Evolutionary conservation across 2,329 filamentous ascomycete genomes (phyloP).

Genomic region (Beauveria caledonica): DNA sequence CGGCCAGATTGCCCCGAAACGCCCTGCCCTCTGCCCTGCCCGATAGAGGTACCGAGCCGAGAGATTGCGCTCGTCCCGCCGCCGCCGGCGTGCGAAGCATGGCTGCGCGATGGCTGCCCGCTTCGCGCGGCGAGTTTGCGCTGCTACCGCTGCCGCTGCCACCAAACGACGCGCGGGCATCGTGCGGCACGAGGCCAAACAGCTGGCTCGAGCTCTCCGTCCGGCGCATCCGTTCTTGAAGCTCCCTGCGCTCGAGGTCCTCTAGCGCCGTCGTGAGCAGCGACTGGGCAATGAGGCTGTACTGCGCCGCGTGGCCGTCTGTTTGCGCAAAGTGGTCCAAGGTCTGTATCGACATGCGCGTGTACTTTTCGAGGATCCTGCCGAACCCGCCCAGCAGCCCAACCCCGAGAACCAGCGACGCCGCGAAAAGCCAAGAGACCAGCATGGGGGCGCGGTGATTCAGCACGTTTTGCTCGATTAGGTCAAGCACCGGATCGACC

Average conservation of each 20-base stretch:
- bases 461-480: slow-evolving; percentile 34
- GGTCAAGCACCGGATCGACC: slow-evolving; percentile 39
- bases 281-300: slow-evolving; percentile 45
- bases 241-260: slow-evolving; percentile 39
- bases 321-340: slow-evolving; percentile 41
- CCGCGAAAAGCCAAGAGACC: slow-evolving; percentile 47
- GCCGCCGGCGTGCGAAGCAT: neutral
- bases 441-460: slow-evolving; percentile 40
- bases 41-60: neutral
- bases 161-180: neutral
- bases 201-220: slow-evolving; percentile 44
- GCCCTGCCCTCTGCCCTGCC: neutral
- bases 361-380: slow-evolving; percentile 42
- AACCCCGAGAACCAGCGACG: slow-evolving; percentile 43
- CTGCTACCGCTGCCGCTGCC: neutral
- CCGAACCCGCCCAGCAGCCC: slow-evolving; percentile 45
- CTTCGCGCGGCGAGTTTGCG: neutral
- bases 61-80: neutral
- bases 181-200: slow-evolving; percentile 39
- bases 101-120: neutral
- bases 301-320: slow-evolving; percentile 44
- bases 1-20: neutral
- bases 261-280: slow-evolving; percentile 37
- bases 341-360: slow-evolving; percentile 36
- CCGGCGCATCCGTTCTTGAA: slow-evolving; percentile 36